Evolutionary conservation across 2,329 filamentous ascomycete genomes (phyloP).

Genomic region (Penicillium vulpinum): DNA sequence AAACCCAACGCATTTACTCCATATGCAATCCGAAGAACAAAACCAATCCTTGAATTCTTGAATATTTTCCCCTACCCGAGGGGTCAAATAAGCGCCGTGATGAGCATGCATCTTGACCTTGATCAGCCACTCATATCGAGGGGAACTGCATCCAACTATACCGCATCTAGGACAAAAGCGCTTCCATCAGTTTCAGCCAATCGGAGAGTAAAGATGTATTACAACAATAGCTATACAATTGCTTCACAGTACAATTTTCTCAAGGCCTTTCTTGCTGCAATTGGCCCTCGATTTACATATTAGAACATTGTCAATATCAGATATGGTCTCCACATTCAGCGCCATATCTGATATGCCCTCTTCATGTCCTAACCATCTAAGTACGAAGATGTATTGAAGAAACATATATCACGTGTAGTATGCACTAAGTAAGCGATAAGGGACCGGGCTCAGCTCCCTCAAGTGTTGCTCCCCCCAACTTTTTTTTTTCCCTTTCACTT

Average conservation of each 20-base stretch:
- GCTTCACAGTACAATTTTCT: neutral
- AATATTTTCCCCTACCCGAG: neutral
- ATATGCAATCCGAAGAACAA: neutral
- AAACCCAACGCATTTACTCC: neutral
- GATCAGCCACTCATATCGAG: slow-evolving; percentile 1
- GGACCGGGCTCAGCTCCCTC: slow-evolving; percentile 2
- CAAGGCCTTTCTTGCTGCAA: neutral
- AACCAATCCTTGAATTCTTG: neutral
- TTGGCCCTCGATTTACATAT: neutral
- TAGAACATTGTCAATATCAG: neutral
- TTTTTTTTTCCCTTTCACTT: slow-evolving; percentile 3
- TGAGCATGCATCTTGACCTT: slow-evolving; percentile 5
- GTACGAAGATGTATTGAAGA: neutral
- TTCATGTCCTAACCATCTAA: neutral
- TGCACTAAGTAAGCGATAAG: slow-evolving; percentile 12
- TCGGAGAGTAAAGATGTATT: neutral
- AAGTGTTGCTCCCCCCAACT: slow-evolving; percentile 1
- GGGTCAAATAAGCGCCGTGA: slow-evolving; percentile 10
- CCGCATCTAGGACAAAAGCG: slow-evolving; percentile 8
- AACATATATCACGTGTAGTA: slow-evolving; percentile 9
- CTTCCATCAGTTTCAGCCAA: slow-evolving; percentile 1
- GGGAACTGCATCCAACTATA: slow-evolving; percentile 3
- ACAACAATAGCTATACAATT: slow-evolving; percentile 1
- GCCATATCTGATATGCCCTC: neutral
- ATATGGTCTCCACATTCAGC: neutral